These are phyloP conservation scores for Entrophospora sp. DNA, from an alignment of 192 early-diverging fungal species.

Conservation along the genomic window DNA sequence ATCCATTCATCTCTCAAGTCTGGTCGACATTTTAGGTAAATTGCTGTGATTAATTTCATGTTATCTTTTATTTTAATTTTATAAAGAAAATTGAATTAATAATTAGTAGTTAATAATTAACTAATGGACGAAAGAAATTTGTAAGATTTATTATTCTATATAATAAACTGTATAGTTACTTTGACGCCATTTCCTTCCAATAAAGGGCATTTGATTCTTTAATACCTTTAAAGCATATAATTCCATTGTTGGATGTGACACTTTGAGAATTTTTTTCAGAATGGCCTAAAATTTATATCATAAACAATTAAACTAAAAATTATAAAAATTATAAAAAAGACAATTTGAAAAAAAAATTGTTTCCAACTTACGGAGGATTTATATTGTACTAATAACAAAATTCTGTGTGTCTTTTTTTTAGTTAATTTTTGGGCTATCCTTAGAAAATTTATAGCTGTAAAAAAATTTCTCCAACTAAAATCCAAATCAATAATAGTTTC, in stretches of 20 bases:
- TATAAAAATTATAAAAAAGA: not conserved
- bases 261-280: conserved; percentile 66
- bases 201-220: conserved; percentile 69
- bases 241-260: conserved; percentile 54
- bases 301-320: not conserved
- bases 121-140: too few species aligned
- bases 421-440: conserved; percentile 74
- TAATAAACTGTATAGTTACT: too few species aligned
- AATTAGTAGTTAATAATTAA: too few species aligned
- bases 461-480: conserved; percentile 50
- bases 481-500: conserved; percentile 15
- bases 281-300: conserved; percentile 60
- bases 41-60: conserved; percentile 73
- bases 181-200: conserved; percentile 74
- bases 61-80: conserved; percentile 39
- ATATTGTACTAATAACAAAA: conserved; percentile 74
- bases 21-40: conserved; percentile 56
- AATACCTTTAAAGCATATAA: conserved; percentile 72
- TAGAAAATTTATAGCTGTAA: conserved; percentile 62
- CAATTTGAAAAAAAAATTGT: not conserved
- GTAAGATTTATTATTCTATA: too few species aligned
- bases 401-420: conserved; percentile 65
- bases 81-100: too few species aligned
- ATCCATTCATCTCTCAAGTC: conserved; percentile 65
- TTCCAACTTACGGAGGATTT: conserved; percentile 50